Evolutionary conservation across 1,139 yeast species (phyloP), one percentile per base, ranked within the genome.

Genomic region (Suhomyces taliae): DNA sequence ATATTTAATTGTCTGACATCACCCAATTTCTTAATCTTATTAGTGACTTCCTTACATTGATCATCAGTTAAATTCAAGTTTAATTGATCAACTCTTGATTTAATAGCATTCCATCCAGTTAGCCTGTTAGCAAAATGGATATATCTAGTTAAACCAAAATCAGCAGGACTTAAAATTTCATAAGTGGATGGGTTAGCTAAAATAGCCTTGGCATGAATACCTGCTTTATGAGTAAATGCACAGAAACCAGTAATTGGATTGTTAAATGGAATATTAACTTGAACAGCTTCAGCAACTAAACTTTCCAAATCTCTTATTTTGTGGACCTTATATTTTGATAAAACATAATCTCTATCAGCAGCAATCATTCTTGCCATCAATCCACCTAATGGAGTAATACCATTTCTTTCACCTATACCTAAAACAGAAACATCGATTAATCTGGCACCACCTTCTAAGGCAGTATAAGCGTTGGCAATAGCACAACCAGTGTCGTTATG

Each of bases 401-500:
- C 99, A 72, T 93, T 93, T 79, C 99, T 85, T 80, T 93, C 99
- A 74, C 99, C 99, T 57, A 93, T 93, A 64, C 99, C 99, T 62
- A 93, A 82, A 8, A 93, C 98, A 14, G 96, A 87, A 39, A 90
- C 96, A 72, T 93, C 99, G 60, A 93, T 90, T 64, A 91, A 81
- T 65, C 84, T 85, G 55, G 99, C 99, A 64, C 99, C 99, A 46
- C 95, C 99, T 74, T 93, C 99, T 61, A 93, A 80, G 14, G 98
- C 98, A 53, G 97, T 89, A 79, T 93, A 93, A 41, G 99, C 97
- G 67, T 93, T 93, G 53, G 98, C 97, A 74, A 93, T 89, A 57
- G 99, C 98, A 78, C 98, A 91, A 51, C 99, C 99, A 39, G 99
- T 93, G 69, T 93, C 99, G 68, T 93, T 90, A 76, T 93, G 99